Evolutionary conservation across 2,329 filamentous ascomycete genomes (phyloP), one percentile per base, ranked within the genome.

Genomic region (Tothia fuscella): DNA sequence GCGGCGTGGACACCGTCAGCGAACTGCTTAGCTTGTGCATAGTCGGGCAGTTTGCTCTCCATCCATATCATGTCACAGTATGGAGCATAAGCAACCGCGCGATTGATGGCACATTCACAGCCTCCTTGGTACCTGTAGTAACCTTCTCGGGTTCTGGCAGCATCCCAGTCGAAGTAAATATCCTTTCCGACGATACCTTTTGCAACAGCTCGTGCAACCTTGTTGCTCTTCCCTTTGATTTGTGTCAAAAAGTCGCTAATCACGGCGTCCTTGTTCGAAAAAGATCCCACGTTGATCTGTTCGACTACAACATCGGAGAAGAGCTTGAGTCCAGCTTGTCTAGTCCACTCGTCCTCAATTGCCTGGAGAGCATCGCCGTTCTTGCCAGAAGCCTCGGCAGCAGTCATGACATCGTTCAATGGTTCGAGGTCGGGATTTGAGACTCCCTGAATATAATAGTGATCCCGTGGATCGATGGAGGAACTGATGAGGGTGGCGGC

Each of bases 21-120:
- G 34, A 48, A 48, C 26, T 48, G 42, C 39, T 48, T 43, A 22
- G 46, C 46, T 34, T 48, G 46, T 6, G 46, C 42, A 32, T 45
- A 48, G 26, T 48, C 46, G n/a, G 46, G 46, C 12, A 48, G 43
- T 35, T 48, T 48, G 30, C 29, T 42, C 43, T 98, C 91, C 91
- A 98, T 98, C 91, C 91, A 98, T 64, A 98, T 93, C 60, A 93
- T 78, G 57, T 96, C 89, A 48, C 82, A 82, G 66, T 93, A 94
- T 2, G 91, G 89, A 0, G 85, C 89, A 58, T 93, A 96, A 5
- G 89, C 86, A 45, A 93, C 67, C 25, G 88, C 89, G 36, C 89
- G 78, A 71, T 91, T 93, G 59, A 96, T 70, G 46, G 88, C 87
- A 61, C 84, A 93, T 62, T 87, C 80, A 56, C 84, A 93, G 46